Base-by-base conservation (phyloP, 2,329 filamentous ascomycete genomes). In the Aureobasidium sp. region DNA sequence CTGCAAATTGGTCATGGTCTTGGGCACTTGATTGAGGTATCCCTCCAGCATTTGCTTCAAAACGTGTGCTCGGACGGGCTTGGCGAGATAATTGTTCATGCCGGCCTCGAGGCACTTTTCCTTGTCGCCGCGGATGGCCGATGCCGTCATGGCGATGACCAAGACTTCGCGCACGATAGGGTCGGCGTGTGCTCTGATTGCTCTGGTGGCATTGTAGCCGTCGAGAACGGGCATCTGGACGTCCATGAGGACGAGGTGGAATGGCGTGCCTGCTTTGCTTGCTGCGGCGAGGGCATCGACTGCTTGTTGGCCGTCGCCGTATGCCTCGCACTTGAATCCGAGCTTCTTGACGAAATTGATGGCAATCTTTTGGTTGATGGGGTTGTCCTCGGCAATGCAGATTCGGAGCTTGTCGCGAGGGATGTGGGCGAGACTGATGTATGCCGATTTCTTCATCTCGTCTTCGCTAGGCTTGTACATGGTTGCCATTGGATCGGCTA, bases 81-180 rank as follows among this genome's bases (percentile, higher is more conserved):
- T 97, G 17, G 93, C 91, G 1, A 97, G 83, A 70, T 97, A 97
- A 70, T 97, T 94, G 74, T 97, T 96, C 93, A 97, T 97, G 48
- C 93, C 93, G 1, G 91, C 90, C 55, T 91, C 90, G n/a, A 97
- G 78, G 68, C 93, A 97, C 76, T 96, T 97, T 73, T 97, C 93
- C 52, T 92, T 83, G 72, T 97, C 93, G 20, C 93, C 93, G 72
- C 94, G 89, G 64, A 97, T 97, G 3, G 93, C 93, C 29, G 88
- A 92, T 1, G 93, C 93, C 0, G 93, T 97, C 93, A 97, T 97
- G 61, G 93, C 93, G 68, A 97, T 97, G 53, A 97, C 89, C n/a
- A 97, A 79, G 1, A 95, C 85, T 66, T 90, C 87, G 58, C 90
- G 83, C 12, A 97, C 90, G 8, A 84, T 83, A 39, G 91, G 87